Base-by-base conservation (phyloP, 495 filamentous ascomycete genomes). In the Trichoderma virens region DNA sequence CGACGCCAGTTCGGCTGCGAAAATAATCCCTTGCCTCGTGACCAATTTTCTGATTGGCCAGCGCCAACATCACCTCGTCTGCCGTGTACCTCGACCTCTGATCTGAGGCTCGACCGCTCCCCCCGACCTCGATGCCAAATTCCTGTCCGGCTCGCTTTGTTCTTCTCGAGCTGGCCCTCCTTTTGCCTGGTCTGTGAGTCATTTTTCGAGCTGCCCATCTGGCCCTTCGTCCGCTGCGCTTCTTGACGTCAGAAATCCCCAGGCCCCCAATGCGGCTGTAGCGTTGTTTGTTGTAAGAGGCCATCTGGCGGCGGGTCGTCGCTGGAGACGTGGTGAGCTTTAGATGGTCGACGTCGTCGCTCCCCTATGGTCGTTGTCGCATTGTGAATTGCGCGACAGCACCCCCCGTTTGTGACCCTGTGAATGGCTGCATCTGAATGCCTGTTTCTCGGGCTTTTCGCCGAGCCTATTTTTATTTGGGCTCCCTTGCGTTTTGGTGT, bases 41-140 rank as follows among this genome's bases (percentile, higher is more conserved):
- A 61, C 35, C 38, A 62, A 41, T 62, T 62, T 62, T 62, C 61
- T 62, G 61, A 62, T 62, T 62, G 61, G 61, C 38, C 61, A 18
- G 51, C 51, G 51, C 51, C 51, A 56, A 56, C 51, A 56, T 56
- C 51, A 56, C 51, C 51, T 56, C 51, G 51, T 56, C 51, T 27
- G 51, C 51, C 51, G 51, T 56, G 51, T 56, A 56, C 51, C 51
- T 56, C 51, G 51, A 56, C 51, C 51, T 56, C 51, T 56, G 51
- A 56, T 56, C 51, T 56, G 51, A 30, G 51, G 23, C 51, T 56
- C 51, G 51, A 56, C 51, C 51, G 27, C 51, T 56, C 51, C 51
- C 51, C 51, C 51, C 51, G 23, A 27, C 51, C 25, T 30, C 25
- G 27, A 11, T 56, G 51, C 51, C 43, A 47, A 30, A 56, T 56